These are phyloP conservation scores for Pseudoturritis turrita DNA, from an alignment of 345 rosid genomes.

Conservation along the genomic window DNA sequence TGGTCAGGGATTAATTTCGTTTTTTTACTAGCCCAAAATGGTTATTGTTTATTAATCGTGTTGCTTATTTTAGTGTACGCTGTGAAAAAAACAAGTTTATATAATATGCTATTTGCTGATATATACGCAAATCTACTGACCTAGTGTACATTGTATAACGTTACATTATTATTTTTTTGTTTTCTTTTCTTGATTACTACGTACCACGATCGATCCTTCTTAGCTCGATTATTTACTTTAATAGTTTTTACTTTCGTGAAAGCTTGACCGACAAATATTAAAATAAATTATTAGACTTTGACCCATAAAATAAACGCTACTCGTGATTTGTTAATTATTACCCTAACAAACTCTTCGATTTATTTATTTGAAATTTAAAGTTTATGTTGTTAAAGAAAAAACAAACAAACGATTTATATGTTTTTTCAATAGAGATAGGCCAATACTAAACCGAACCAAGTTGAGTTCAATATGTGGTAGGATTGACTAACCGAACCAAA, in stretches of 20 bases:
- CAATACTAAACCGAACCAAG: not conserved
- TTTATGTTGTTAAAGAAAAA: not conserved
- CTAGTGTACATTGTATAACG: not conserved
- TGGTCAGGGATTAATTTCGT: not conserved
- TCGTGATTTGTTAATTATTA: not conserved
- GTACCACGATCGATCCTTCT: not conserved
- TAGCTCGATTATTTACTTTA: not conserved
- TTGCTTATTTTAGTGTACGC: not conserved
- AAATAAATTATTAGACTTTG: not conserved
- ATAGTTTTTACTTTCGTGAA: conserved; percentile 2
- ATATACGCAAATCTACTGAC: not conserved
- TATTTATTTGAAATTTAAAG: not conserved
- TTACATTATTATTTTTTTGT: too few relatives aligned
- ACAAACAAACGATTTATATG: not conserved
- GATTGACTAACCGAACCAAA: not conserved
- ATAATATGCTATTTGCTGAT: not conserved
- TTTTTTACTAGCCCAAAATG: not conserved
- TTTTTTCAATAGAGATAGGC: not conserved
- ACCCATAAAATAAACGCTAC: not conserved
- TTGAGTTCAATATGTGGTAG: not conserved
- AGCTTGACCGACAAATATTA: conserved; percentile 4
- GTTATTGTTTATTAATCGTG: not conserved
- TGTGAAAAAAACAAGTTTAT: not conserved
- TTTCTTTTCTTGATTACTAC: not conserved
- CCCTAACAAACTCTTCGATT: not conserved